Conservation (phyloP, 192 early-diverging fungal species). For the Umbelopsis sp. region DNA sequence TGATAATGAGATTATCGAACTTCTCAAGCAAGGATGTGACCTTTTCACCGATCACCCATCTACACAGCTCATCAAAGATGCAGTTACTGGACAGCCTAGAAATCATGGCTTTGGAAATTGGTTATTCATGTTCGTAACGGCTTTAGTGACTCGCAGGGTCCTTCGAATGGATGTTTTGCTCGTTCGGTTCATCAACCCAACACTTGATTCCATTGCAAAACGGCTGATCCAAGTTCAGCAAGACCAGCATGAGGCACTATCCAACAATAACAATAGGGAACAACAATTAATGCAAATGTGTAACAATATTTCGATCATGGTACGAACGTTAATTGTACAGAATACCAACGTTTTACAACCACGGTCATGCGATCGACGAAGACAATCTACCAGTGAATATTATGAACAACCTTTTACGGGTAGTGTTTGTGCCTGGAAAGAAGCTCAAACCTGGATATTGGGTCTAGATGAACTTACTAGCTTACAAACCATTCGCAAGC, state of each 20-base stretch:
- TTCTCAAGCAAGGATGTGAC: conserved; percentile 2
- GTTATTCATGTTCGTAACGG: conserved; percentile 7
- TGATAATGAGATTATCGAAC: conserved; percentile 27
- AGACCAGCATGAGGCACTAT: conserved; percentile 6
- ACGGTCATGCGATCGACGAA: neutral
- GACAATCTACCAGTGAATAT: conserved; percentile 1
- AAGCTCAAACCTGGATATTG: conserved; percentile 21
- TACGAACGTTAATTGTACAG: conserved; percentile 42
- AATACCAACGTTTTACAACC: conserved; percentile 14
- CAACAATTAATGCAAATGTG: conserved; percentile 25
- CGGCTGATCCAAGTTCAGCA: conserved; percentile 1
- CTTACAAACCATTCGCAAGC: conserved; percentile 20
- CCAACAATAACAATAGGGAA: conserved; percentile 1
- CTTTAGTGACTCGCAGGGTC: neutral
- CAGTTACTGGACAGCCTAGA: neutral
- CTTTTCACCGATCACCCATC: conserved; percentile 4
- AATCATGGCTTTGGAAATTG: conserved; percentile 5
- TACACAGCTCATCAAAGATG: conserved; percentile 12
- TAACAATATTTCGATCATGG: conserved; percentile 34
- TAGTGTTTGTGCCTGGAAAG: neutral
- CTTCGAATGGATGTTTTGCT: neutral
- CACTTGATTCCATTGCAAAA: conserved; percentile 9
- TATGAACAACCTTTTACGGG: neutral
- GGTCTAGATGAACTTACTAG: conserved; percentile 27
- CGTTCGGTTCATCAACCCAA: conserved; percentile 12